Conservation (phyloP, 768 basidiomycete species). For the Lactarius quietus region DNA sequence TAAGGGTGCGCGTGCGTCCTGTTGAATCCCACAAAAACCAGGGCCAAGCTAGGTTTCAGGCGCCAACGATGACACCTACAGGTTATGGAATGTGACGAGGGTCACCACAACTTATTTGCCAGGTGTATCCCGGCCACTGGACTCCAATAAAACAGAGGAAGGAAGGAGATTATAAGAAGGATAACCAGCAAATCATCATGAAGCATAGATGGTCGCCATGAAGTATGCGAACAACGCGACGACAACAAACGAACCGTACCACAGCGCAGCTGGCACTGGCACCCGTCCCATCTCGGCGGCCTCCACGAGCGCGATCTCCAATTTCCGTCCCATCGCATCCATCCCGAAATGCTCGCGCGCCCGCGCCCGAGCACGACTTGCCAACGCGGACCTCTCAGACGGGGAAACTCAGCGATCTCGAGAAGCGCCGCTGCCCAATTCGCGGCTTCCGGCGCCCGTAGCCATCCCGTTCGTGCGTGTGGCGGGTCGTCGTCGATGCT, state of each 20-base stretch:
- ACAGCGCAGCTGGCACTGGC: constrained; percentile 7
- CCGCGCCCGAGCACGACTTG: constrained; percentile 52
- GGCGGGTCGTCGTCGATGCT: constrained; percentile 52
- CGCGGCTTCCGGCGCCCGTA: constrained; percentile 56
- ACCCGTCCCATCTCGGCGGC: constrained; percentile 55
- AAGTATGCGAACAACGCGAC: constrained; percentile 19
- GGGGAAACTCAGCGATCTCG: constrained; percentile 50
- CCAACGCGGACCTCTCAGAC: constrained; percentile 46
- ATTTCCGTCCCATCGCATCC: constrained; percentile 61
- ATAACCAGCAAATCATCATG: not conserved
- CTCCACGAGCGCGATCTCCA: constrained; percentile 54
- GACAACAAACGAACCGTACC: constrained; percentile 13
- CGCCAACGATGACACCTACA: no score
- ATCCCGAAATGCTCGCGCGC: constrained; percentile 70
- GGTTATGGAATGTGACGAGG: no score
- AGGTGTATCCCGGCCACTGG: no score
- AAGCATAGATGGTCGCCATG: constrained; percentile 12
- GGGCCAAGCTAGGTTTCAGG: no score
- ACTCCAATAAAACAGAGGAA: no score
- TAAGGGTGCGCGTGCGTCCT: no score
- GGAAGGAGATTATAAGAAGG: not conserved
- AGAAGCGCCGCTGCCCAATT: constrained; percentile 69
- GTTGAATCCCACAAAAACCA: no score
- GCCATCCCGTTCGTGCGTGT: constrained; percentile 69
- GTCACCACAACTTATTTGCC: no score